Conservation (phyloP, 768 basidiomycete species). For the Erythrobasidium yunnanense region DNA sequence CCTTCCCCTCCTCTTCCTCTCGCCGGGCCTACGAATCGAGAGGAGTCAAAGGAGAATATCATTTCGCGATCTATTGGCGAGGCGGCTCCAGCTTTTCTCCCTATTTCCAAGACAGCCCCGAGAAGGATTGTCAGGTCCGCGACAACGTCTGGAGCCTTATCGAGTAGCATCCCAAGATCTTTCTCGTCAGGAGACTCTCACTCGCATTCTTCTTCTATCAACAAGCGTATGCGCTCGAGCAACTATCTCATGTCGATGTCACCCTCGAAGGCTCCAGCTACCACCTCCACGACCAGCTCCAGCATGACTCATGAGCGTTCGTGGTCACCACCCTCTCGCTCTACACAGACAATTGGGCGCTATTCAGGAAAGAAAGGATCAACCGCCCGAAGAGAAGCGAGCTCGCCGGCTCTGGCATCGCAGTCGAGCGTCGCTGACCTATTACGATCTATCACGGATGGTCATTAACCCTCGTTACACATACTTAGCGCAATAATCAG, state of each 20-base stretch:
- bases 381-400: neutral
- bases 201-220: neutral
- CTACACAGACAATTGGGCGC: slow-evolving; percentile 10
- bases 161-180: too few species aligned
- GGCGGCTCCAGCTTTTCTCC: neutral
- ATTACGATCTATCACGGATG: neutral
- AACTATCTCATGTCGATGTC: neutral
- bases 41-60: too few species aligned
- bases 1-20: too few species aligned
- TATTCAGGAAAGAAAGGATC: neutral
- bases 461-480: too few species aligned
- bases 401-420: neutral
- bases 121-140: neutral
- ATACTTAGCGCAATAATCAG: too few species aligned
- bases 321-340: too few species aligned
- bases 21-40: too few species aligned
- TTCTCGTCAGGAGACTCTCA: too few species aligned
- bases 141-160: neutral
- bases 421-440: neutral
- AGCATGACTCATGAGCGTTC: too few species aligned
- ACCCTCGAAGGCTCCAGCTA: neutral
- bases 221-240: neutral
- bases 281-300: neutral
- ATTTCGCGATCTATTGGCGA: neutral
- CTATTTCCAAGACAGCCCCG: neutral